A percentile compares a stretch with the other conserved stretches of the same genome.
These are phyloP conservation scores for Zygosaccharomyces lentus DNA, from an alignment of 805 yeast species.

Conservation along the genomic window DNA sequence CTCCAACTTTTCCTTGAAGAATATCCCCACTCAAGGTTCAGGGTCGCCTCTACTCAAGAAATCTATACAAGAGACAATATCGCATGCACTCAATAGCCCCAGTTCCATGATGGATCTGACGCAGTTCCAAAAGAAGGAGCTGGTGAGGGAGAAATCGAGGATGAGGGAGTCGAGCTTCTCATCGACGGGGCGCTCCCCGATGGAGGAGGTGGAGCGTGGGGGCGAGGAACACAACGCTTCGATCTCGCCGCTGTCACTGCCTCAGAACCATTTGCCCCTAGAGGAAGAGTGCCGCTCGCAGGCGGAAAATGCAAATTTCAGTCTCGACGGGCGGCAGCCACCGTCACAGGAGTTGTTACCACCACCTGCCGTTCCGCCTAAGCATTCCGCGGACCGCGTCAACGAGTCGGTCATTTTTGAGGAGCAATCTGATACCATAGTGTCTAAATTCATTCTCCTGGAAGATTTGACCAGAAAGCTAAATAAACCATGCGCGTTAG, in stretches of 20 bases:
- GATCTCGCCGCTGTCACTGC: constrained; percentile 14
- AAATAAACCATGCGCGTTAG: constrained; percentile 84
- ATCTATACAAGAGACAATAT: constrained; percentile 23
- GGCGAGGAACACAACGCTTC: not conserved
- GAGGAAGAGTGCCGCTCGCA: constrained; percentile 21
- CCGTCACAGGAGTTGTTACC: not conserved
- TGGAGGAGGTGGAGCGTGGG: not conserved
- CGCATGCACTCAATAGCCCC: constrained; percentile 28
- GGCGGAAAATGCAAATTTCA: constrained; percentile 10
- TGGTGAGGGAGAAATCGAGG: constrained; percentile 21
- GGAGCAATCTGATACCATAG: constrained; percentile 31
- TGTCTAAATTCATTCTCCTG: constrained; percentile 64
- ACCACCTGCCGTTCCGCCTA: not conserved
- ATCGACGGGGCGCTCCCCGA: not conserved
- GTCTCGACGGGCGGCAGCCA: constrained; percentile 1
- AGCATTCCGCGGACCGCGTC: not conserved
- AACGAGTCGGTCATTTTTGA: constrained; percentile 25
- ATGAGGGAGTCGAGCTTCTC: constrained; percentile 10
- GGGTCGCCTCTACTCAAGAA: constrained; percentile 23
- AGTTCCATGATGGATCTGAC: constrained; percentile 32
- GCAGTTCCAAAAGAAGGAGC: constrained; percentile 29
- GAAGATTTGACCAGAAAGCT: constrained; percentile 88
- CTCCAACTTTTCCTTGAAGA: constrained; percentile 22
- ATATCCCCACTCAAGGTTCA: constrained; percentile 13
- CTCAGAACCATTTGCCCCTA: constrained; percentile 9